Conservation (phyloP, 805 yeast genomes). For the Kuraishia molischiana region DNA sequence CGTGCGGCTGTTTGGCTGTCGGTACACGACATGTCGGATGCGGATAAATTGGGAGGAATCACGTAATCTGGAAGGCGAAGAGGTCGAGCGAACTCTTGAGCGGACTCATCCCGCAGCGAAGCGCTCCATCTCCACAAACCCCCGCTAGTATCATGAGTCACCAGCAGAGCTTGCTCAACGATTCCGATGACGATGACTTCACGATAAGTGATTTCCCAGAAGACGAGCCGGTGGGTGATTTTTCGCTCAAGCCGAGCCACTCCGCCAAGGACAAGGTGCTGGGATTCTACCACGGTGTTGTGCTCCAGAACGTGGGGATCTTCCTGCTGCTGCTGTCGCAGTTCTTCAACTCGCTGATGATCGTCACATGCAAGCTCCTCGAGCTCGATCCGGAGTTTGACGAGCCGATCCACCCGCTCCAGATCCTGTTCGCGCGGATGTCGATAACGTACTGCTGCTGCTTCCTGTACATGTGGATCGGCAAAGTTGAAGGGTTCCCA, state of each 20-base stretch:
- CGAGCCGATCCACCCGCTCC: constrained; percentile 64
- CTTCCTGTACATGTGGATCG: constrained; percentile 38
- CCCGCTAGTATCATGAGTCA: too few species aligned
- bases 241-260: background rate
- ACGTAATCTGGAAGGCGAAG: too few species aligned
- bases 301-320: constrained; percentile 38
- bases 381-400: constrained; percentile 53
- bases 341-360: constrained; percentile 70
- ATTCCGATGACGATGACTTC: background rate
- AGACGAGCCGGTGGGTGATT: background rate
- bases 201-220: background rate
- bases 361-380: constrained; percentile 63
- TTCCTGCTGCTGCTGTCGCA: constrained; percentile 51
- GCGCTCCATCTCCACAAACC: too few species aligned
- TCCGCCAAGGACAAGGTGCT: background rate
- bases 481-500: constrained; percentile 49
- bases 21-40: too few species aligned
- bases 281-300: background rate
- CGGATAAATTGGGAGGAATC: too few species aligned
- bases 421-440: constrained; percentile 75
- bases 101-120: too few species aligned
- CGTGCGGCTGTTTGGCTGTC: too few species aligned
- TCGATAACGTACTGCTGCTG: constrained; percentile 55
- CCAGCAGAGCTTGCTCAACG: too few species aligned
- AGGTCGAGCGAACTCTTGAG: too few species aligned